Base-by-base conservation (phyloP, 2,329 filamentous ascomycete species). In the Fusarium albidum region DNA sequence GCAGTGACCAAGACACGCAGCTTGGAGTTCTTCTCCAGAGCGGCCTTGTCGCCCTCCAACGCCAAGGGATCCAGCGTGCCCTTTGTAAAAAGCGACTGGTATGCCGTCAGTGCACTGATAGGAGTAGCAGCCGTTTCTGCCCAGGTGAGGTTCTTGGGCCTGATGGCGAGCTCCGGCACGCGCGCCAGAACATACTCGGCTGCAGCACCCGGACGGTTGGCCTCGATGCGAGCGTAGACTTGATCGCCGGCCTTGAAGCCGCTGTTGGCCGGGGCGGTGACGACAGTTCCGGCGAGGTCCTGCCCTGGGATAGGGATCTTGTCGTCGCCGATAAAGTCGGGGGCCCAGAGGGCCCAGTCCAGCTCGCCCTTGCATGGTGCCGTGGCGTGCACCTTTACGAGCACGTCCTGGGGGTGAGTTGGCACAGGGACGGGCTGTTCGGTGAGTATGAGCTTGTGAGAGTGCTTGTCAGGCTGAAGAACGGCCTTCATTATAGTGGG, bases 101-200 rank as follows among this genome's bases (percentile, higher is more conserved):
- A 75, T 5, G 74, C 76, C 1, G 76, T 77, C 21, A 77, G 57
- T 12, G 75, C 73, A 49, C 71, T 74, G 15, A 77, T 63, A 3
- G 75, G 75, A 25, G 71, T 67, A 4, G 73, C 71, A 1, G 75
- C 72, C 0, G 74, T 71, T 17, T 75, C 67, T 3, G 64, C 65
- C 67, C 71, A 74, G 27, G 45, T 53, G n/a, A 77, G 52, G 5
- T 55, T 53, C 28, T 57, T 49, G 0, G 75, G 75, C 34, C 70
- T 69, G 8, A 66, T 59, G 1, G 71, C 73, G 6, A 76, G 64
- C 57, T 77, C 25, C 63, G 70, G 12, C 41, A 45, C 25, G 12
- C 61, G 49, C 63, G 50, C 59, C 0, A 62, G 31, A 0, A 49
- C 39, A 13, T 58, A 62, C 11, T 62, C 59, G 3, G 57, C 57